These are phyloP conservation scores for Penicillium sp. DNA, from an alignment of 2,329 filamentous ascomycete species.

Conservation along the genomic window DNA sequence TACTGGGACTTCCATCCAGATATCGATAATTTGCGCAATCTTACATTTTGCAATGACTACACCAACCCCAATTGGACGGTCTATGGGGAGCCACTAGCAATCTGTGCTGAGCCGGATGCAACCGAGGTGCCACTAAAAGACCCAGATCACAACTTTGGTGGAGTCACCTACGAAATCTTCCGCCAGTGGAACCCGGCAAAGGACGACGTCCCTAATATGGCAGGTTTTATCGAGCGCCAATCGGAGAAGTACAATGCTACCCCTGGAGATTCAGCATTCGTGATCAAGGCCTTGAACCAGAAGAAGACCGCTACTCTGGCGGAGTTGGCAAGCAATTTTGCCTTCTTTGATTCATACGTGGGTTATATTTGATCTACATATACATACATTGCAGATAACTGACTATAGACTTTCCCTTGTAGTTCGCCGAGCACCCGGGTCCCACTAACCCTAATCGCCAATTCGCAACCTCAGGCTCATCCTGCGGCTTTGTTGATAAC, in stretches of 20 bases:
- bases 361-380: neutral
- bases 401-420: neutral
- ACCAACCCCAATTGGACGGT: conserved; percentile 40
- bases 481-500: conserved; percentile 33
- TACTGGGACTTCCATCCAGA: conserved; percentile 38
- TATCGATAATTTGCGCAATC: conserved; percentile 36
- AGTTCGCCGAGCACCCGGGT: conserved; percentile 38
- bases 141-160: conserved; percentile 35
- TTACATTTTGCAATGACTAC: conserved; percentile 37
- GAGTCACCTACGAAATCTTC: conserved; percentile 37
- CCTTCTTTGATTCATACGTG: conserved; percentile 38
- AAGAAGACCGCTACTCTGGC: conserved; percentile 34
- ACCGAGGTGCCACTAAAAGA: conserved; percentile 34
- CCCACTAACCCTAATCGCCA: conserved; percentile 42
- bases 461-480: conserved; percentile 38
- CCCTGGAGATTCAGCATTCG: conserved; percentile 34
- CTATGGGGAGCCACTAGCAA: conserved; percentile 33
- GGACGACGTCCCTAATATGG: conserved; percentile 37
- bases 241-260: conserved; percentile 36
- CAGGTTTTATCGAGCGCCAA: conserved; percentile 39
- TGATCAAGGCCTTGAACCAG: conserved; percentile 38
- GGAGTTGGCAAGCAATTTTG: conserved; percentile 37
- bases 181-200: conserved; percentile 36
- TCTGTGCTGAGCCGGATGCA: conserved; percentile 36
- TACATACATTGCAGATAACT: neutral